Conservation (phyloP, 2,329 filamentous ascomycete species). For the Xylariaceae sp. region DNA sequence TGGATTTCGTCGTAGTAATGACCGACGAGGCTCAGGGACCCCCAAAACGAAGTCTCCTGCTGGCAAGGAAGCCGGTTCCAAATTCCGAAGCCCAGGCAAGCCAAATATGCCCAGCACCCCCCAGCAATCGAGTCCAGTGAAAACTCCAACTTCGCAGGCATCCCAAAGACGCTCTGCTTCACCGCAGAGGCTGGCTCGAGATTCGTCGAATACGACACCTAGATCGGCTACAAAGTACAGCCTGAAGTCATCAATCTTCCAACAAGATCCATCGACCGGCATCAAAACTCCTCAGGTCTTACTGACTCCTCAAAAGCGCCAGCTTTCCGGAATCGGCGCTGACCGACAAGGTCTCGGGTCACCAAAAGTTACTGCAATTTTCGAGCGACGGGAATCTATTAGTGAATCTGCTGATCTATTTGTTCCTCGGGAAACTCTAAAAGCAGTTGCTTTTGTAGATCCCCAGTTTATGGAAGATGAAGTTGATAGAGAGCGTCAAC, state of each 20-base stretch:
- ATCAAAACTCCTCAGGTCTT: constrained; percentile 67
- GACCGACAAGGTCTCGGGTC: constrained; percentile 77
- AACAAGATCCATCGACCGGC: constrained; percentile 52
- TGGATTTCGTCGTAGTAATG: constrained; percentile 55
- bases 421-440: constrained; percentile 55
- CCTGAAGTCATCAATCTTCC: constrained; percentile 47
- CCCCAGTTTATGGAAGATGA: constrained; percentile 67
- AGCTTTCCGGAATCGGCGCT: constrained; percentile 71
- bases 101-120: constrained; percentile 50
- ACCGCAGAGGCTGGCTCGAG: constrained; percentile 49
- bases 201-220: constrained; percentile 28
- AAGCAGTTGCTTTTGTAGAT: constrained; percentile 68
- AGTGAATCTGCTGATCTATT: constrained; percentile 70
- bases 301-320: constrained; percentile 64
- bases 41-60: constrained; percentile 43
- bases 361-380: constrained; percentile 72
- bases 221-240: constrained; percentile 31
- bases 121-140: constrained; percentile 54
- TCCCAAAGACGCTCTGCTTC: constrained; percentile 53
- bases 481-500: constrained; percentile 64
- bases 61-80: constrained; percentile 30
- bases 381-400: constrained; percentile 74
- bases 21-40: constrained; percentile 49
- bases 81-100: constrained; percentile 36
- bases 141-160: constrained; percentile 55